Base-by-base conservation (phyloP, 148 eudicot genomes). In the Cornus controversa region DNA sequence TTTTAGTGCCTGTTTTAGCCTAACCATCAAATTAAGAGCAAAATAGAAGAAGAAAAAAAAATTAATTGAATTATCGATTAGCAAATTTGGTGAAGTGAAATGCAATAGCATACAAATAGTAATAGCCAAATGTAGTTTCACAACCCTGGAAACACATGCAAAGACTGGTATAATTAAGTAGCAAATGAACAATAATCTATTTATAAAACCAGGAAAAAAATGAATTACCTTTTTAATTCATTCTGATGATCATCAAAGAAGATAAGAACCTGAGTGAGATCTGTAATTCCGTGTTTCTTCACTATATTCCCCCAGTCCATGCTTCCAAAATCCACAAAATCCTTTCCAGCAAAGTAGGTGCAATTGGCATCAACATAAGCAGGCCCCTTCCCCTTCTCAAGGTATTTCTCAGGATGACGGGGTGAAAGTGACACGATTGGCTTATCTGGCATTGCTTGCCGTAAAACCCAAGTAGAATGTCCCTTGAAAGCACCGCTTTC, bases 401-500 rank as follows among this genome's bases (percentile, higher is more conserved):
- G 85, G 82, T 96, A 96, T 82, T 96, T 93, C 90, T 84, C 94
- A 63, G 99, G 98, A 85, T 96, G 98, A 28, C 98, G 98, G 2
- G 98, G 99, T 47, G 99, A 76, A 77, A 96, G 83, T 71, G 99
- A 93, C 71, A 96, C 79, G 57, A 93, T 96, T 78, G 84, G 92
- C 67, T 86, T 89, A 66, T 89, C 84, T 36, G 99, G 98, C 97
- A 90, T 90, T 66, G 99, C 98, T 78, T 96, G 99, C 72, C 98
- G 81, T 71, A 93, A 85, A 69, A 96, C 93, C 99, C 99, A 96
- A 24, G 99, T 96, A 1, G 99, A 96, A 83, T 96, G 99, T 73
- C 99, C 98, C 85, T 96, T 93, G 70, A 96, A 96, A 77, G 98
- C 99, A 73, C 98, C 99, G 81, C 99, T 96, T 84, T 96, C 99